A percentile compares a stretch with the other conserved stretches of the same genome.
These are phyloP conservation scores for Citrus glauca DNA, from an alignment of 345 rosid species.

Conservation along the genomic window DNA sequence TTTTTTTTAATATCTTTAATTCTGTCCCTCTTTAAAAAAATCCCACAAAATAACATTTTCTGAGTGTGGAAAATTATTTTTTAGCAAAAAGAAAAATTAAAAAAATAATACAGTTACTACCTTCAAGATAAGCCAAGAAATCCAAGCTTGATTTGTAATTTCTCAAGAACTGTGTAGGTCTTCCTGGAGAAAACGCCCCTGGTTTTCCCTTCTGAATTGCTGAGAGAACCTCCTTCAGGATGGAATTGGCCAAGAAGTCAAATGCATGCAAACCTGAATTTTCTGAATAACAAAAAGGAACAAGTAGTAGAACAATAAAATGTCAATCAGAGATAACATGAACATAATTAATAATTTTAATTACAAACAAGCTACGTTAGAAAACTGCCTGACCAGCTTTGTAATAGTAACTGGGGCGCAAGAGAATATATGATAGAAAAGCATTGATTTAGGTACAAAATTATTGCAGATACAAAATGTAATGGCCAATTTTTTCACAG, in stretches of 20 bases:
- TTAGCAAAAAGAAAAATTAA: neutral
- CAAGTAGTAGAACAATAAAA: neutral
- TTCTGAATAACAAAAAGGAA: conserved; percentile 40
- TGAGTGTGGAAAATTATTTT: neutral
- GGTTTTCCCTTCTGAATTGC: conserved; percentile 93
- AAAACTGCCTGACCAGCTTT: neutral
- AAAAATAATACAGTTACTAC: conserved; percentile 36
- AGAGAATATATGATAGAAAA: neutral
- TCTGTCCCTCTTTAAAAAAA: neutral
- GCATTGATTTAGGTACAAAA: neutral
- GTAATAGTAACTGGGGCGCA: neutral
- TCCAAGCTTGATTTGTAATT: conserved; percentile 90
- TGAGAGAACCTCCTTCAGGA: conserved; percentile 82
- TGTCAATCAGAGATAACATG: neutral
- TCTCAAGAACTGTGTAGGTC: conserved; percentile 84
- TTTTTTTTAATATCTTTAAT: neutral
- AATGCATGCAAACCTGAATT: conserved; percentile 94
- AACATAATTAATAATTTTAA: neutral
- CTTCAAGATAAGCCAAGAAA: conserved; percentile 90
- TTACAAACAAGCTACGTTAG: neutral
- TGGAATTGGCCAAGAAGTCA: conserved; percentile 92
- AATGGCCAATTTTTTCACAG: neutral
- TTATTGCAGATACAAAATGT: neutral
- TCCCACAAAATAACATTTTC: neutral
- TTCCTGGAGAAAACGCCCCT: conserved; percentile 98